Evolutionary conservation across 2,329 filamentous ascomycete species (phyloP).

Genomic region (Microascus cirrosus): DNA sequence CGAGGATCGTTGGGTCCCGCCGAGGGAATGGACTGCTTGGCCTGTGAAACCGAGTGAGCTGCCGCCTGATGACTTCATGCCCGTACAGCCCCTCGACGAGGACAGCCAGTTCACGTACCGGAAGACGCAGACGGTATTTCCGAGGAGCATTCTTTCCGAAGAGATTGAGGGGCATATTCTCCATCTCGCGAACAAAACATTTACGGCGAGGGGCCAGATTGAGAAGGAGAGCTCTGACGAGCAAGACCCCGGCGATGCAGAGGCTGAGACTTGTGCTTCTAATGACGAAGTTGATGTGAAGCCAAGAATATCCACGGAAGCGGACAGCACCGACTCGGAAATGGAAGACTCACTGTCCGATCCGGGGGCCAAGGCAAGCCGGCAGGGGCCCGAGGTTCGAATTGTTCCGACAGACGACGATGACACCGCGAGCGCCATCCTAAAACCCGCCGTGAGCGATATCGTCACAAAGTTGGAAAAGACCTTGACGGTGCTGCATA

Average conservation of each 20-base stretch:
- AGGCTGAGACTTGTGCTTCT: neutral
- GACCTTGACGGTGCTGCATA: slow-evolving; percentile 60
- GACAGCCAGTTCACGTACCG: slow-evolving; percentile 41
- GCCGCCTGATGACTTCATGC: slow-evolving; percentile 41
- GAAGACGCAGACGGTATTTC: slow-evolving; percentile 26
- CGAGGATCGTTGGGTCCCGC: slow-evolving; percentile 30
- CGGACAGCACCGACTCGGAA: neutral
- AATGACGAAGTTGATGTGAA: neutral
- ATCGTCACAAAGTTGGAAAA: slow-evolving; percentile 59
- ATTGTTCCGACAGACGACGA: slow-evolving; percentile 56
- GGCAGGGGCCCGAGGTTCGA: neutral
- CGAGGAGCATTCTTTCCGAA: slow-evolving; percentile 57
- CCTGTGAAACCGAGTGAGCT: slow-evolving; percentile 55
- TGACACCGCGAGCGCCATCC: slow-evolving; percentile 48
- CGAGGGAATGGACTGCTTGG: slow-evolving; percentile 73
- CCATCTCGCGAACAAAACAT: slow-evolving; percentile 56
- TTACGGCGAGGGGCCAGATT: slow-evolving; percentile 22
- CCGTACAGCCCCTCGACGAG: slow-evolving; percentile 28
- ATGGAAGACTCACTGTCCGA: neutral
- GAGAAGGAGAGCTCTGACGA: neutral
- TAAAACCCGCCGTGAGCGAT: slow-evolving; percentile 60
- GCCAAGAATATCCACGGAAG: neutral
- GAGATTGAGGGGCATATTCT: slow-evolving; percentile 56
- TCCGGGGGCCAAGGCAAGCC: neutral
- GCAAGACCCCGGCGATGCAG: neutral